Conservation (phyloP, 148 eudicot genomes). For the Talinum fruticosum region DNA sequence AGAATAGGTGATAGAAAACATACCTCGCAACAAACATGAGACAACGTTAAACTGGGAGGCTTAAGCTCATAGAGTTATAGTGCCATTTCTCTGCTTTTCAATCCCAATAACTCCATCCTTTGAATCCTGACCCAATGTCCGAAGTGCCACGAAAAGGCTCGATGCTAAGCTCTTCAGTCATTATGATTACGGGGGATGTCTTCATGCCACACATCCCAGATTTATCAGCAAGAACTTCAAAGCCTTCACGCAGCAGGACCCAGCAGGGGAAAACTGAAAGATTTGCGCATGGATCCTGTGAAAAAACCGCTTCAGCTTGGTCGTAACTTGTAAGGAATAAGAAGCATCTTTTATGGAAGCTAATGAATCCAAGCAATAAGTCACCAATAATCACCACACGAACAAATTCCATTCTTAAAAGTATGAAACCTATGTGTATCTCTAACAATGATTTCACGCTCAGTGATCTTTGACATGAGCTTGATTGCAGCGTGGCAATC, state of each 20-base stretch:
- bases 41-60: neutral
- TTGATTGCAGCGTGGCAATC: constrained; percentile 73
- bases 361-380: neutral
- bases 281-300: neutral
- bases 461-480: constrained; percentile 58
- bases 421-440: constrained; percentile 69
- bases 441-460: constrained; percentile 56
- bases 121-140: neutral
- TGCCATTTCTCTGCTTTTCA: neutral
- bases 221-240: too few relatives aligned
- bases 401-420: constrained; percentile 56
- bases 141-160: neutral
- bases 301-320: neutral
- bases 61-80: neutral
- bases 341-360: neutral
- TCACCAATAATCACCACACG: constrained; percentile 83
- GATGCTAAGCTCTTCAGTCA: neutral
- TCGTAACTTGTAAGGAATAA: neutral
- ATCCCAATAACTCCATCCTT: neutral
- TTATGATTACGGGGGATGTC: neutral
- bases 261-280: too few relatives aligned
- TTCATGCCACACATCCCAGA: neutral
- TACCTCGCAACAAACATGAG: neutral
- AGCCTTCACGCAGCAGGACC: too few relatives aligned
- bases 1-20: neutral